Evolutionary conservation across 495 filamentous ascomycete genomes (phyloP), one percentile per base, ranked within the genome.

Genomic region (Saxispiralis lemnorum): DNA sequence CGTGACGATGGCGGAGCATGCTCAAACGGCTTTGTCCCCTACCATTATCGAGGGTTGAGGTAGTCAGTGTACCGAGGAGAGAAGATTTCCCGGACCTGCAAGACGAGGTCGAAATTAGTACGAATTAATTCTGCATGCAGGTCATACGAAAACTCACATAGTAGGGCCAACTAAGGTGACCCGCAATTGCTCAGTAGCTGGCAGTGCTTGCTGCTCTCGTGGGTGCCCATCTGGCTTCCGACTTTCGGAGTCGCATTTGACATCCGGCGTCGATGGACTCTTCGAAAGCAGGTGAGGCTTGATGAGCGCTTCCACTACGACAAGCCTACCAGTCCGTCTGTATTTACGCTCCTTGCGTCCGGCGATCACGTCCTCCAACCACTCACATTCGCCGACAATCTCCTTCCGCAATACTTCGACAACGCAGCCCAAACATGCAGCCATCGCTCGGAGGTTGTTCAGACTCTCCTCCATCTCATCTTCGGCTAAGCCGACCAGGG

Each of bases 391-490:
- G 7, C 87, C 88, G 31, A 97, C 86, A 39, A 72, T 64, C n/a
- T 93, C 79, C 65, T 75, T 82, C 21, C 83, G 76, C 11, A 85
- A 65, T 33, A 96, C 69, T 41, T 85, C 76, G n/a, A 93, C 80
- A 45, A 70, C 73, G 53, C 92, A 95, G 7, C 89, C 92, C 20
- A 97, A 63, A 59, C 81, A 93, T 6, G 78, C 75, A 4, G 88
- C 89, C 88, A 97, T 97, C 13, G 79, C 70, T 44, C 78, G 73
- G 10, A 97, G 63, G 40, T 79, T 93, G 19, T 67, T 69, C 42
- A 96, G 66, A 59, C 83, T 93, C 59, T 94, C 88, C 40, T 92
- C 76, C 61, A 97, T 65, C 60, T 96, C 89, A 56, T 94, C 86
- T 49, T 78, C 71, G 0, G 81, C 79, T n/a, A 97, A 63, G 1